phyloP scores from a whole-genome alignment of 306 rosid genomes.

The Sesbania bispinosa region DNA sequence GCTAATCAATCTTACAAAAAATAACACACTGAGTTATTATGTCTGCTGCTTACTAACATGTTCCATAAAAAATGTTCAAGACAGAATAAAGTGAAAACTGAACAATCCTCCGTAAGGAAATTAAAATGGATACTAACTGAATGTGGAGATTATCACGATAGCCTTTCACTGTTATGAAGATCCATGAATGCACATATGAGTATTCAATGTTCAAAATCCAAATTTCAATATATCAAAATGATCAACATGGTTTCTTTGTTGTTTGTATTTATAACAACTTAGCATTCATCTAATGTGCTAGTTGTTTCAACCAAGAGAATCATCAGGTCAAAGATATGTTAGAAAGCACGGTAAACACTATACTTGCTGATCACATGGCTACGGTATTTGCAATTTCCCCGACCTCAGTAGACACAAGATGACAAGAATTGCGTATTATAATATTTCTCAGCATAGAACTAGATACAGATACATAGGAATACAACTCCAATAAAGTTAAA shows the following conservation, averaged over 20 bases:
- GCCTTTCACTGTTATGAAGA: neutral
- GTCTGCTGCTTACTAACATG: neutral
- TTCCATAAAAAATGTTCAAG: neutral
- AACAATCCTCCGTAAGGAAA: neutral
- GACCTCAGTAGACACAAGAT: constrained; percentile 24
- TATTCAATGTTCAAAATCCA: constrained; percentile 20
- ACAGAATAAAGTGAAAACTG: constrained; percentile 6
- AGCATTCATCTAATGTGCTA: constrained; percentile 5
- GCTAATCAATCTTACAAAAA: constrained; percentile 16
- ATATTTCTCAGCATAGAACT: constrained; percentile 34
- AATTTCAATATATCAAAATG: neutral
- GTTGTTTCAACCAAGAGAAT: constrained; percentile 25
- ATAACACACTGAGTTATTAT: neutral
- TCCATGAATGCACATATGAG: neutral
- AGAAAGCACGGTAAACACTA: constrained; percentile 4
- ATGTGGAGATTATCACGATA: neutral
- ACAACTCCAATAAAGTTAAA: constrained; percentile 40
- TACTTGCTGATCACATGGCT: constrained; percentile 21
- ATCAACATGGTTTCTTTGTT: neutral
- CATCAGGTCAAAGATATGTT: constrained; percentile 16
- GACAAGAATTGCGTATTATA: constrained; percentile 28
- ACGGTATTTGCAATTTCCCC: constrained; percentile 14
- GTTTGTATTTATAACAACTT: neutral
- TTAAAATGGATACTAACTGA: neutral
- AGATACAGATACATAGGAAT: constrained; percentile 22